phyloP scores from a whole-genome alignment of 495 filamentous ascomycete species.

The Penicillium ochrochloron region DNA sequence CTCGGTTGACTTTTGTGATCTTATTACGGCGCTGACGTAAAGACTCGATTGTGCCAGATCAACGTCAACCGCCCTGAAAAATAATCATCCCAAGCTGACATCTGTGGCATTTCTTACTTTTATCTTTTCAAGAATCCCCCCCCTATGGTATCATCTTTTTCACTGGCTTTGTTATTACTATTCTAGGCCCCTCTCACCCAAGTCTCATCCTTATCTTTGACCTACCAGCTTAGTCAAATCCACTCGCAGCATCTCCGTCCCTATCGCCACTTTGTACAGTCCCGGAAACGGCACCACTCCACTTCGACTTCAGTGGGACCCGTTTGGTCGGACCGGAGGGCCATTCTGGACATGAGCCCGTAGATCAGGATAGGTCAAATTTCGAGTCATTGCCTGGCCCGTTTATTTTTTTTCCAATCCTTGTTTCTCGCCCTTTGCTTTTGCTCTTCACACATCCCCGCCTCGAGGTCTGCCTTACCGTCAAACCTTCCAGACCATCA shows the following conservation, averaged over 20 bases:
- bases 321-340: constrained; percentile 37
- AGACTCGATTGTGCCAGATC: constrained; percentile 15
- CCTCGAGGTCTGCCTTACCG: not conserved
- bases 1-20: constrained; percentile 17
- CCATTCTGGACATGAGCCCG: constrained; percentile 33
- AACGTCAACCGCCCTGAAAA: not conserved
- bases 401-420: constrained; percentile 23
- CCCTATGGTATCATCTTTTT: not conserved
- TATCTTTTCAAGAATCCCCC: not conserved
- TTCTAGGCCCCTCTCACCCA: not conserved
- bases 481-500: constrained; percentile 1
- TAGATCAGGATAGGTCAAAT: constrained; percentile 33
- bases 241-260: constrained; percentile 19
- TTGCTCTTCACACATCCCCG: not conserved
- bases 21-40: constrained; percentile 28
- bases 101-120: constrained; percentile 1
- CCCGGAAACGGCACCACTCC: constrained; percentile 37
- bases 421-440: constrained; percentile 5
- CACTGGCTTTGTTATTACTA: not conserved
- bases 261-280: constrained; percentile 21
- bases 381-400: constrained; percentile 13
- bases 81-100: not conserved
- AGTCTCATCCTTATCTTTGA: constrained; percentile 10
- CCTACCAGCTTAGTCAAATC: constrained; percentile 19
- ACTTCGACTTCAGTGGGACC: constrained; percentile 29